Conservation (phyloP, 176 grass and related monocot genomes). For the barley (Hordeum vulgare) region DNA sequence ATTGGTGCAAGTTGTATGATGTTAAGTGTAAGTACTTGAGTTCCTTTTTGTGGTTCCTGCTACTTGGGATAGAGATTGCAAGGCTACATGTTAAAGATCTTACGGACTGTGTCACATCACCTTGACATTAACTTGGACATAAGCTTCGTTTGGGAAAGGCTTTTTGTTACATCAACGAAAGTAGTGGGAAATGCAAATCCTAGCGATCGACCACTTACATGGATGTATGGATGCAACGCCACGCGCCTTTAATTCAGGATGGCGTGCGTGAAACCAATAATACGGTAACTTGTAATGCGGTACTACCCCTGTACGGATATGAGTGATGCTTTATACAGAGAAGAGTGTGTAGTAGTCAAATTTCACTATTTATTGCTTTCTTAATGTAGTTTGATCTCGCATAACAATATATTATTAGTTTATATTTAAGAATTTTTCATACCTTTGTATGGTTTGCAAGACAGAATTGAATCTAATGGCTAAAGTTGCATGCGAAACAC, state of each 20-base stretch:
- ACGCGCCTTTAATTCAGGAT: neutral
- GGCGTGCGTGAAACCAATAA: neutral
- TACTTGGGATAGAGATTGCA: neutral
- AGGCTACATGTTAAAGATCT: neutral
- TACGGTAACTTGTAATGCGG: neutral
- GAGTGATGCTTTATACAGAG: neutral
- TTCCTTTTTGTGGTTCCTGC: neutral
- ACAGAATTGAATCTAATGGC: neutral
- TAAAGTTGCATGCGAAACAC: neutral
- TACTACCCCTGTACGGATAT: neutral
- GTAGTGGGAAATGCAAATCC: neutral
- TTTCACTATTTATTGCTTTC: neutral
- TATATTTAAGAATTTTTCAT: neutral
- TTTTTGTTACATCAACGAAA: neutral
- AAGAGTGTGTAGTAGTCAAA: neutral
- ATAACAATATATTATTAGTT: neutral
- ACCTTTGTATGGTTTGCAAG: neutral
- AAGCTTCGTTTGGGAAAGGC: neutral
- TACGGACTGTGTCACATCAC: neutral
- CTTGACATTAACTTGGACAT: neutral
- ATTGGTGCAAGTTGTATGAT: neutral
- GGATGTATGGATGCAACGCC: neutral
- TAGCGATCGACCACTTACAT: neutral
- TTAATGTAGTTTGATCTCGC: neutral
- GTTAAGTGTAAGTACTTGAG: neutral